Percentiles rank a stretch among this genome's conserved stretches.
Conservation (phyloP, 768 basidiomycete species). For the Trametes elegans region DNA sequence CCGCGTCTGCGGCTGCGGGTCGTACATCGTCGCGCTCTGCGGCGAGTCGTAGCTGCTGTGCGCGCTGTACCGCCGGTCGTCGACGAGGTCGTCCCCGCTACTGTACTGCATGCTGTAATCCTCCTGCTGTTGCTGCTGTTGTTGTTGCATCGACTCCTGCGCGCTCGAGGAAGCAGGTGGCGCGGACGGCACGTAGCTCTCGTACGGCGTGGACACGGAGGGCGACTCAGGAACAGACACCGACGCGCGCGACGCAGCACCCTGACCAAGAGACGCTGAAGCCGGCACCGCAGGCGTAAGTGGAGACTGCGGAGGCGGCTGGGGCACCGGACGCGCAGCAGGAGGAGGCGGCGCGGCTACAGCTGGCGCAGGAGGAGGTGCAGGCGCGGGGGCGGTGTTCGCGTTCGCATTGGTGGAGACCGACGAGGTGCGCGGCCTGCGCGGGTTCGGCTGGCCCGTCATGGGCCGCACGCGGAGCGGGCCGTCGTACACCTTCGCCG, state of each 20-base stretch:
- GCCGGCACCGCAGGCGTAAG: background rate
- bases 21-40: slow-evolving; percentile 17
- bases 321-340: background rate
- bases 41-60: slow-evolving; percentile 22
- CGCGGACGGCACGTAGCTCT: background rate
- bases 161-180: background rate
- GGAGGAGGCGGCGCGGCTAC: slow-evolving; percentile 1
- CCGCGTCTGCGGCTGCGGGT: slow-evolving; percentile 15
- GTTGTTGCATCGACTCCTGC: slow-evolving; percentile 15
- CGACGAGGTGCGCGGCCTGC: slow-evolving; percentile 15
- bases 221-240: slow-evolving; percentile 9
- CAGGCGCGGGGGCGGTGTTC: background rate
- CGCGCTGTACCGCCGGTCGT: slow-evolving; percentile 19
- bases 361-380: background rate
- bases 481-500: slow-evolving; percentile 38
- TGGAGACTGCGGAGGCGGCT: slow-evolving; percentile 5
- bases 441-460: slow-evolving; percentile 29
- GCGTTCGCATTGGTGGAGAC: slow-evolving; percentile 16
- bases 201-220: slow-evolving; percentile 7
- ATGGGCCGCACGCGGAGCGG: slow-evolving; percentile 46
- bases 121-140: slow-evolving; percentile 21
- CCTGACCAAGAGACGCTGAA: background rate
- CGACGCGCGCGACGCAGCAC: background rate
- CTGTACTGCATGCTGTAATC: slow-evolving; percentile 21
- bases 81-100: slow-evolving; percentile 16